Conservation (phyloP, 108 stramenopile species). For the Nitzschia inconspicua region DNA sequence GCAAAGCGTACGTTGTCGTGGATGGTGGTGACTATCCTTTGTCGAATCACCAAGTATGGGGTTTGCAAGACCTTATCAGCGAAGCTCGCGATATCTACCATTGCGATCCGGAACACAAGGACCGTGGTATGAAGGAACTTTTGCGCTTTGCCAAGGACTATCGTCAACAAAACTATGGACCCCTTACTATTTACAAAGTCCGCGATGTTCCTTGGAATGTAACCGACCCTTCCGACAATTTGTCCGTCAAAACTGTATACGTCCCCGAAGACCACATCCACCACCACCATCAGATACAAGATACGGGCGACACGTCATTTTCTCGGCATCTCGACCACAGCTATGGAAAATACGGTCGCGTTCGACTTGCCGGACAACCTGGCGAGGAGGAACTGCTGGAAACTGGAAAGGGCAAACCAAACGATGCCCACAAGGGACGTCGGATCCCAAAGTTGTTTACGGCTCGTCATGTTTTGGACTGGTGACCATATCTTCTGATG, state of each 20-base stretch:
- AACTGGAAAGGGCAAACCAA: no score
- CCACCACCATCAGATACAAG: no score
- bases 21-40: conserved; percentile 10
- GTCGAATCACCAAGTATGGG: conserved; percentile 19
- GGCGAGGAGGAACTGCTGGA: no score
- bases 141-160: conserved; percentile 7
- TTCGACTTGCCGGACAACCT: no score
- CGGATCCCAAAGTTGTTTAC: no score
- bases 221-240: conserved; percentile 13
- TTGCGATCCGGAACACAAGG: conserved; percentile 13
- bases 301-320: no score
- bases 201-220: not conserved
- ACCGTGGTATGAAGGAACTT: conserved; percentile 7
- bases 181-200: conserved; percentile 14
- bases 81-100: conserved; percentile 15
- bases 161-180: conserved; percentile 10
- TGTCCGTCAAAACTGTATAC: conserved; percentile 2
- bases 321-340: no score
- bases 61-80: conserved; percentile 16
- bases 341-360: no score
- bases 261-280: no score
- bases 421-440: no score
- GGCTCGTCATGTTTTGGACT: no score
- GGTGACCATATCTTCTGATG: no score
- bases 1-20: conserved; percentile 17